Conservation (phyloP, 2,329 filamentous ascomycete genomes). For the Ophiostoma tasmaniense region DNA sequence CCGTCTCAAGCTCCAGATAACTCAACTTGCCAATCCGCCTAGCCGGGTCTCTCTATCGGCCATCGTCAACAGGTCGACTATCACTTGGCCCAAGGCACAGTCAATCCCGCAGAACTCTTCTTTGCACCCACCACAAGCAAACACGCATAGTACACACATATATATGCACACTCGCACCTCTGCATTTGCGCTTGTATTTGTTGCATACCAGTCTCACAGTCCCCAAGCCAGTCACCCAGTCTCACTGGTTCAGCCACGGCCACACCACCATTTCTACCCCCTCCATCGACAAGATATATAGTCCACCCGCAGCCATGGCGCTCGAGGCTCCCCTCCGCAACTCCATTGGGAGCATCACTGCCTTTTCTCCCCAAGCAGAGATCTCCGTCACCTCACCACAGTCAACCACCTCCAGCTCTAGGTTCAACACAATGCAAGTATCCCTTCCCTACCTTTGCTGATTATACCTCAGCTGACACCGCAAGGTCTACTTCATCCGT, state of each 20-base stretch:
- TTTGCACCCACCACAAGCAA: background rate
- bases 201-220: background rate
- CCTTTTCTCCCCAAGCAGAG: slow-evolving; percentile 45
- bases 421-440: slow-evolving; percentile 46
- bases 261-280: background rate
- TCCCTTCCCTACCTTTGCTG: slow-evolving; percentile 34
- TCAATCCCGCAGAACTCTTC: background rate
- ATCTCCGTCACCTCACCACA: slow-evolving; percentile 49
- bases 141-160: background rate
- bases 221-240: background rate
- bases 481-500: slow-evolving; percentile 31
- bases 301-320: slow-evolving; percentile 37
- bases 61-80: background rate
- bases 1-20: background rate
- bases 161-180: background rate
- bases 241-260: background rate
- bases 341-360: slow-evolving; percentile 49
- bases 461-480: slow-evolving; percentile 17
- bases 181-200: background rate
- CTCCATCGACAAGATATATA: slow-evolving; percentile 1
- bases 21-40: slow-evolving; percentile 5
- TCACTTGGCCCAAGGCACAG: background rate
- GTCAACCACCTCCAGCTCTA: slow-evolving; percentile 39
- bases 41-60: slow-evolving; percentile 7
- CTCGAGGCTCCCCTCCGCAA: slow-evolving; percentile 55